Percentiles rank a stretch among this genome's conserved stretches.
Conservation (phyloP, 768 basidiomycete species). For the Naganishia onofrii region DNA sequence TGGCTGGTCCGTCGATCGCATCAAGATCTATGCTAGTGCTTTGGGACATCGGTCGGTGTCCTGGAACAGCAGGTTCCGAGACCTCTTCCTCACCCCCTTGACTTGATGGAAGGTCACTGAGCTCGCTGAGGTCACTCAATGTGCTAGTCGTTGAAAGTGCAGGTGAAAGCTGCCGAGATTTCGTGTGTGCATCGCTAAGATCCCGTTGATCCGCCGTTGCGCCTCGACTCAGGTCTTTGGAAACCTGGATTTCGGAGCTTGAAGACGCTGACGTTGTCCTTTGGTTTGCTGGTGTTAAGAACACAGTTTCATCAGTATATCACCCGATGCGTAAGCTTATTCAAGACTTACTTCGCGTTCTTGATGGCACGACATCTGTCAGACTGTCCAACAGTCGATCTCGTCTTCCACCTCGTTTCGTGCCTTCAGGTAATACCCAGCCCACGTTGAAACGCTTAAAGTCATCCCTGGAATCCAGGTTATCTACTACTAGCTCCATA, state of each 20-base stretch:
- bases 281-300: conserved; percentile 55
- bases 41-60: background rate
- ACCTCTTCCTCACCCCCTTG: background rate
- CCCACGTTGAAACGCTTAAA: conserved; percentile 81
- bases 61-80: background rate
- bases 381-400: conserved; percentile 53
- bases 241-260: background rate
- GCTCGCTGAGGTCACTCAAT: conserved; percentile 4
- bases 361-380: conserved; percentile 5
- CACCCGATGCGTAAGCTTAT: background rate
- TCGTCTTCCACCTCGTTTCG: conserved; percentile 64
- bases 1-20: background rate
- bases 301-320: conserved; percentile 2
- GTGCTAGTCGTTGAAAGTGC: background rate
- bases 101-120: conserved; percentile 1
- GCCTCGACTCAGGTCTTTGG: background rate
- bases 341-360: conserved; percentile 51
- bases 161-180: background rate
- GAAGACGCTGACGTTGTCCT: conserved; percentile 12
- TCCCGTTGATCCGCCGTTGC: background rate
- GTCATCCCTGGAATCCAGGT: conserved; percentile 67
- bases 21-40: background rate
- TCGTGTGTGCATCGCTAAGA: background rate
- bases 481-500: conserved; percentile 61
- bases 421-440: conserved; percentile 78